phyloP scores from a whole-genome alignment of 2,329 filamentous ascomycete species.

The Monascus ruber region DNA sequence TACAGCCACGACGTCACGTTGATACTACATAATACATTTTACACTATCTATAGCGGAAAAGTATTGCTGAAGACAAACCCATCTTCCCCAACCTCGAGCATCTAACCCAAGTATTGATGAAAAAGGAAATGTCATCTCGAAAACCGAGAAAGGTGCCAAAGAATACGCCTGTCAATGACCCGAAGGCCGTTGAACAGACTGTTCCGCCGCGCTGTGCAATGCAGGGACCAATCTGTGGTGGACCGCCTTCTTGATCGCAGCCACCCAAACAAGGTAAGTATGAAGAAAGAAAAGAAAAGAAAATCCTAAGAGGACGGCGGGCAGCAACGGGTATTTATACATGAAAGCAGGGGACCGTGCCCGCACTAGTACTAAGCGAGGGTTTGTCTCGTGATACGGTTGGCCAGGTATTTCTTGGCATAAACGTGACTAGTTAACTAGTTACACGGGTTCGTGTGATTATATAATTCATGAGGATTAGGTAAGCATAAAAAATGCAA shows the following conservation, averaged over 20 bases:
- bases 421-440: too few species aligned
- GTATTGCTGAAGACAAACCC: not conserved
- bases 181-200: conserved; percentile 21
- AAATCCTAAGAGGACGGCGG: conserved; percentile 11
- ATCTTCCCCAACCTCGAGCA: conserved; percentile 25
- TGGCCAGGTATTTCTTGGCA: too few species aligned
- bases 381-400: not conserved
- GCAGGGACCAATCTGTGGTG: conserved; percentile 40
- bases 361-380: conserved; percentile 6
- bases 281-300: conserved; percentile 36
- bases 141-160: conserved; percentile 23
- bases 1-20: too few species aligned
- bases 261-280: conserved; percentile 42
- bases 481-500: too few species aligned
- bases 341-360: not conserved
- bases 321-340: conserved; percentile 7
- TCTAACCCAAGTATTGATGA: conserved; percentile 21
- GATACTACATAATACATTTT: not conserved
- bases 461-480: too few species aligned
- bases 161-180: conserved; percentile 31
- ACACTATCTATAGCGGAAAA: not conserved
- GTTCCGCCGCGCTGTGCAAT: conserved; percentile 48
- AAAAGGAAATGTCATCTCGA: conserved; percentile 15
- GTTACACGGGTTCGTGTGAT: too few species aligned
- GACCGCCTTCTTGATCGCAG: conserved; percentile 36